Conservation (phyloP, 768 basidiomycete genomes). For the Russula lepida region DNA sequence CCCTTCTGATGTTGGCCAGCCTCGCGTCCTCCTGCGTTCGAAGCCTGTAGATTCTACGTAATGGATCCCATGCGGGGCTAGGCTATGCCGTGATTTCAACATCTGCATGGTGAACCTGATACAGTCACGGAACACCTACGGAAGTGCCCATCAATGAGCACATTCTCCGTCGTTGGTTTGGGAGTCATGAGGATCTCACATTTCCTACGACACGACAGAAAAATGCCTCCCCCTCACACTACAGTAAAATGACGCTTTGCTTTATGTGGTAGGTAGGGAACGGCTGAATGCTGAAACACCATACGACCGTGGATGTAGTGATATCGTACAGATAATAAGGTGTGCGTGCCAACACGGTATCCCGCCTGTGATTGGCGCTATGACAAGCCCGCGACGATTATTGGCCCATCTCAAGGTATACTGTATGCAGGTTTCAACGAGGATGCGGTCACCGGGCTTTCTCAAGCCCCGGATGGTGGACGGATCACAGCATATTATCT, state of each 20-base stretch:
- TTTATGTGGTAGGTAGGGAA: slow-evolving; percentile 5
- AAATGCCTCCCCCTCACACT: not conserved
- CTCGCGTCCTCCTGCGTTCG: not conserved
- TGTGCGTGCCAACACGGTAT: slow-evolving; percentile 2
- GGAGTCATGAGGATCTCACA: not conserved
- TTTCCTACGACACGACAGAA: not conserved
- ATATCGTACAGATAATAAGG: slow-evolving; percentile 1
- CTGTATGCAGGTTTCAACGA: slow-evolving; percentile 17
- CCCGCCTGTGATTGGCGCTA: slow-evolving; percentile 12
- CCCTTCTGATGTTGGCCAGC: slow-evolving; percentile 2
- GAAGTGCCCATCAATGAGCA: slow-evolving; percentile 3
- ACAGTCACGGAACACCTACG: not conserved
- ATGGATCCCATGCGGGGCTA: slow-evolving; percentile 8
- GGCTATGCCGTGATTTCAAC: slow-evolving; percentile 6
- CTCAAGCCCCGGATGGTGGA: slow-evolving; percentile 71
- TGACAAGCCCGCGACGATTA: not conserved
- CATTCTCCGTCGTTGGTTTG: not conserved
- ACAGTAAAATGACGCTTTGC: not conserved
- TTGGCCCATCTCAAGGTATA: not conserved
- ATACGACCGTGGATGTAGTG: not conserved
- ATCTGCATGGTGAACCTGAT: slow-evolving; percentile 2
- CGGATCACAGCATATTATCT: slow-evolving; percentile 71
- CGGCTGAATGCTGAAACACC: not conserved
- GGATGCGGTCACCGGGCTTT: slow-evolving; percentile 7
- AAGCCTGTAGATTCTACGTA: slow-evolving; percentile 5